Evolutionary conservation across 1,284 basidiomycete species (phyloP), one percentile per base, ranked within the genome.

Genomic region (Anthracocystis setariae): DNA sequence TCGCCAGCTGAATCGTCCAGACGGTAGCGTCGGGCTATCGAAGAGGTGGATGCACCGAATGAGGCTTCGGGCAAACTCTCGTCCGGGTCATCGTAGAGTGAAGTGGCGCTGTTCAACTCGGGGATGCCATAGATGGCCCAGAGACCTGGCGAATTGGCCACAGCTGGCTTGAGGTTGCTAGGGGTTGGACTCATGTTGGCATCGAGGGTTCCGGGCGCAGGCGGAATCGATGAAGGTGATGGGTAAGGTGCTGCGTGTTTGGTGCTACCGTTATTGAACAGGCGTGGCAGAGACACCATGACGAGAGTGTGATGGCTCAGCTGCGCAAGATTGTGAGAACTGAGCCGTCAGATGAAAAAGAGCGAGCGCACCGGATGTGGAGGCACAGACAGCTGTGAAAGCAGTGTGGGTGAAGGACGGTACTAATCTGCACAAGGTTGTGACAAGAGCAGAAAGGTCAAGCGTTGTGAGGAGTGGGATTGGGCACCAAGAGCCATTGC

Each of bases 1-100:
- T 71, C 73, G 13, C 73, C 73, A 1, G 73, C 73, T 4, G 73
- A 72, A 9, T 65, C 68, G 39, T 74, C 73, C 13, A 73, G 62
- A 33, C 65, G 56, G 0, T 53, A 47, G 21, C 65, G 61, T 18
- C 66, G 64, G 33, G 53, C 58, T 2, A 46, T 45, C 18, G 53
- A 33, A 8, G 55, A 24, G 50, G 35, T 57, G 18, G 65, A 58
- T 13, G 37, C 47, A 40, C 20, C 48, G 53, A 9, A 61, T 5
- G 29, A 42, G 49, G 17, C n/a, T n/a, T 61, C 58, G 0, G 64
- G 53, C 24, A 53, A 43, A 20, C 48, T 50, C 24, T 67, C 64
- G 54, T 67, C 64, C n/a, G 56, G 40, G 29, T 37, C 61, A 3
- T 46, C 64, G 45, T 56, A 48, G n/a, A n/a, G 1, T 18, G 17